Evolutionary conservation across 768 basidiomycete genomes (phyloP).

Genomic region (Lactarius pseudohatsudake): DNA sequence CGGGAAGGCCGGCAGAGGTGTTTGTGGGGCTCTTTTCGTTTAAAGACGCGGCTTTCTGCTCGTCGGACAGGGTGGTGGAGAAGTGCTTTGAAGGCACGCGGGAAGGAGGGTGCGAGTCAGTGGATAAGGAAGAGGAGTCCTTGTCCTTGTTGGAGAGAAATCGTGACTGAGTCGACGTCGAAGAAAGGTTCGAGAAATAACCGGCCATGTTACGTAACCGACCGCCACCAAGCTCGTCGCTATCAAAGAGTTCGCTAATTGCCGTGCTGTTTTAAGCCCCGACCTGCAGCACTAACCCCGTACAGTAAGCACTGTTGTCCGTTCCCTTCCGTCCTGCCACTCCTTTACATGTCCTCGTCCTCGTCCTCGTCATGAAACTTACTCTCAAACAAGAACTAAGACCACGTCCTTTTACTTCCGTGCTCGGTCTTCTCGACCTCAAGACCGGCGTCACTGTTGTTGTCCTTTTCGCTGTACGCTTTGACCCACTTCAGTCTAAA

Average conservation of each 20-base stretch:
- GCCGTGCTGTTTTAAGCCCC: background rate
- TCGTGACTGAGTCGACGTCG: conserved; percentile 58
- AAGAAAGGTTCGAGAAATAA: conserved; percentile 84
- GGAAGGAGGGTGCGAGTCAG: conserved; percentile 35
- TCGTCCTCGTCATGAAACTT: conserved; percentile 59
- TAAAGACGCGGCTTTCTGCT: conserved; percentile 42
- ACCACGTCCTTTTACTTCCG: conserved; percentile 78
- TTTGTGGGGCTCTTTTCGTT: conserved; percentile 45
- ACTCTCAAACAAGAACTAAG: conserved; percentile 82
- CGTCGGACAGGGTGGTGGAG: conserved; percentile 55
- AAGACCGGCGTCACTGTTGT: conserved; percentile 91
- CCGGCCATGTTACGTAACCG: conserved; percentile 49
- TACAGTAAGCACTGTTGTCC: background rate
- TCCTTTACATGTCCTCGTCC: background rate
- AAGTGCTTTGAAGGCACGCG: conserved; percentile 72
- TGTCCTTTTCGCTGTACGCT: conserved; percentile 81
- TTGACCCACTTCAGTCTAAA: background rate
- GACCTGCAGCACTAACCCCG: background rate
- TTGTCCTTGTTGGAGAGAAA: conserved; percentile 53
- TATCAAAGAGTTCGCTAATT: background rate
- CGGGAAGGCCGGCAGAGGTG: conserved; percentile 38
- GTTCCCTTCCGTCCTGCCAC: background rate
- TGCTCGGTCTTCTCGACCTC: conserved; percentile 85
- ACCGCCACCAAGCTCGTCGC: background rate
- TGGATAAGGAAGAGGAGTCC: conserved; percentile 21